phyloP scores from a whole-genome alignment of 2,329 filamentous ascomycete species.

The Trichoderma oligosporum region DNA sequence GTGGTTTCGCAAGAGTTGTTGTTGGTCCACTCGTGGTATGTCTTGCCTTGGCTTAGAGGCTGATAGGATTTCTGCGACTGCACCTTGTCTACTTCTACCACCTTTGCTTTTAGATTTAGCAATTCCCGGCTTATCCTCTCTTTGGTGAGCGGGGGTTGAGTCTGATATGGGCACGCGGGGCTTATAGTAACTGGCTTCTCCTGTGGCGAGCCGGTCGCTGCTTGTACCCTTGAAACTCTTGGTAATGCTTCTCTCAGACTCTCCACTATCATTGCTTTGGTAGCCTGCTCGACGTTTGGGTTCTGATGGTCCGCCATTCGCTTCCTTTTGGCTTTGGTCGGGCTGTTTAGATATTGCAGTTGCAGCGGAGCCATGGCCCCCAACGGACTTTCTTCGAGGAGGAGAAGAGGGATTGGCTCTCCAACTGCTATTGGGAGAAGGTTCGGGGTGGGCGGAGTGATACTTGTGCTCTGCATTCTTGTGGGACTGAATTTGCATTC shows the following conservation, averaged over 20 bases:
- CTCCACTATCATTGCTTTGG: background rate
- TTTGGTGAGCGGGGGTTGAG: background rate
- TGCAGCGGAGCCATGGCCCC: background rate
- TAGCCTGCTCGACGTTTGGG: background rate
- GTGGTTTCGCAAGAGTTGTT: conserved; percentile 25
- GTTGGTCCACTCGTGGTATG: conserved; percentile 24
- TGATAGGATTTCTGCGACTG: background rate
- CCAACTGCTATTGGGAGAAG: background rate
- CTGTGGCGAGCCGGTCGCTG: background rate
- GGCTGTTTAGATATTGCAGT: background rate
- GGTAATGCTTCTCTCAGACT: background rate
- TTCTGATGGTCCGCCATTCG: background rate
- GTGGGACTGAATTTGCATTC: background rate
- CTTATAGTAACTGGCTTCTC: background rate
- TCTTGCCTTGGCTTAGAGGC: background rate
- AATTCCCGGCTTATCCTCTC: conserved; percentile 22
- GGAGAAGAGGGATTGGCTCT: background rate
- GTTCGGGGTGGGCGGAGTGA: background rate
- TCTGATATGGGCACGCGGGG: background rate
- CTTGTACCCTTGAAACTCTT: background rate
- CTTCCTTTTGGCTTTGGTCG: background rate
- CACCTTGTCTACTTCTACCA: conserved; percentile 15
- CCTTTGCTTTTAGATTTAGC: conserved; percentile 12
- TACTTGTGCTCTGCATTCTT: background rate
- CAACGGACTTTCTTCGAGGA: background rate